Conservation (phyloP, 352 stramenopile species). For the Phytopythium aichiense region DNA sequence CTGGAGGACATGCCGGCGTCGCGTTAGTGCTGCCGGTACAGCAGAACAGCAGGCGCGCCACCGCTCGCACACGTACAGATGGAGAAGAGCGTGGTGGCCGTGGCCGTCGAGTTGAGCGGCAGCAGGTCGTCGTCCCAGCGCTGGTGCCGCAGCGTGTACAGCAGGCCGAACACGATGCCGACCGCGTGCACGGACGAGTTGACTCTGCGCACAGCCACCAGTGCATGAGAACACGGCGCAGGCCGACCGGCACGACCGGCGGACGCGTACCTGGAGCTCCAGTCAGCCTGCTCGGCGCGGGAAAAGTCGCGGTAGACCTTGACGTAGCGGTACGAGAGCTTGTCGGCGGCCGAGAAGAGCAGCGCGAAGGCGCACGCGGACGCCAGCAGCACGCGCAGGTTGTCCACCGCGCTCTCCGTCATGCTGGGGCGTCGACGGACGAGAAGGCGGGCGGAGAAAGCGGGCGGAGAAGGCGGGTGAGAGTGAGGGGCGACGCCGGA, state of each 20-base stretch:
- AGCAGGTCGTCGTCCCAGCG: slow-evolving; percentile 62
- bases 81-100: slow-evolving; percentile 65
- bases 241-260: too few relatives aligned
- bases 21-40: neutral
- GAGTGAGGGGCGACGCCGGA: too few relatives aligned
- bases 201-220: slow-evolving; percentile 28
- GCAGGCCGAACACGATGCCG: slow-evolving; percentile 57
- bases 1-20: slow-evolving; percentile 21
- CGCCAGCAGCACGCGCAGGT: slow-evolving; percentile 41
- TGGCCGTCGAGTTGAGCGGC: slow-evolving; percentile 43
- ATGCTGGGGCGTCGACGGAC: neutral
- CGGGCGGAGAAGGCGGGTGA: too few relatives aligned
- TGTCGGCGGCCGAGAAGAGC: slow-evolving; percentile 46
- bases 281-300: slow-evolving; percentile 64
- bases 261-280: slow-evolving; percentile 61
- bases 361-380: slow-evolving; percentile 54
- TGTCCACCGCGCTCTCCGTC: slow-evolving; percentile 11
- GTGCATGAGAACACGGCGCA: neutral
- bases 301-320: slow-evolving; percentile 72
- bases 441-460: too few relatives aligned
- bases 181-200: slow-evolving; percentile 79
- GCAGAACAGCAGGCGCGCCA: neutral
- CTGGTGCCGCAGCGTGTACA: slow-evolving; percentile 56
- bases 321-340: slow-evolving; percentile 51
- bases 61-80: slow-evolving; percentile 47